A percentile compares a stretch with the other conserved stretches of the same genome.
Conservation (phyloP, 2,329 filamentous ascomycete genomes). For the Sporothrix mexicana region DNA sequence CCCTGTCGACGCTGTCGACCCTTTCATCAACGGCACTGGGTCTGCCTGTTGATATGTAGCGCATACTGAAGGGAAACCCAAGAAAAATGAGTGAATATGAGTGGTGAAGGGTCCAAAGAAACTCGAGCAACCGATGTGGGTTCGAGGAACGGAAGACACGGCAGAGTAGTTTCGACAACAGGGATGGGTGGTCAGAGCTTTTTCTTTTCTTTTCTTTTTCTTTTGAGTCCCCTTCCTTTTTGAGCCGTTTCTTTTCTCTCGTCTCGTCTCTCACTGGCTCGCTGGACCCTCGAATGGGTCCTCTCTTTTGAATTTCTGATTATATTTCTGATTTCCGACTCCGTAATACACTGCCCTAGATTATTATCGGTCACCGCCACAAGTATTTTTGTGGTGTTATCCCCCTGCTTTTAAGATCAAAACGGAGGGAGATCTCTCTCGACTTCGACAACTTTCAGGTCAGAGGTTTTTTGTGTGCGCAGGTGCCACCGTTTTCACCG, state of each 20-base stretch:
- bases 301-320: background rate
- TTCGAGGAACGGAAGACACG: conserved; percentile 20
- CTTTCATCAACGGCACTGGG: background rate
- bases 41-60: conserved; percentile 5
- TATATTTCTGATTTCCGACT: background rate
- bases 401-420: too few relatives aligned
- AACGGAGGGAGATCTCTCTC: too few relatives aligned
- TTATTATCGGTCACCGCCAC: too few relatives aligned
- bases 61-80: background rate
- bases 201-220: background rate
- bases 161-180: conserved; percentile 13
- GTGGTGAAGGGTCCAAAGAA: background rate
- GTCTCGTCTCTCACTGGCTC: conserved; percentile 5
- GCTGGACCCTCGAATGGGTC: background rate
- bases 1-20: background rate
- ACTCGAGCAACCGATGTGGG: conserved; percentile 6
- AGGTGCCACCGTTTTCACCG: too few relatives aligned
- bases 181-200: conserved; percentile 5
- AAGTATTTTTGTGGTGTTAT: too few relatives aligned
- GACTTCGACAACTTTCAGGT: too few relatives aligned
- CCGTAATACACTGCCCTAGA: too few relatives aligned
- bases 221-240: background rate
- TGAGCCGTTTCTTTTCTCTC: background rate
- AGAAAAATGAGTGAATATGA: too few relatives aligned
- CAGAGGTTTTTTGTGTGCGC: too few relatives aligned